A percentile compares a stretch with the other conserved stretches of the same genome.
phyloP scores from a whole-genome alignment of 306 rosid species.

The Cucumis hystrix region DNA sequence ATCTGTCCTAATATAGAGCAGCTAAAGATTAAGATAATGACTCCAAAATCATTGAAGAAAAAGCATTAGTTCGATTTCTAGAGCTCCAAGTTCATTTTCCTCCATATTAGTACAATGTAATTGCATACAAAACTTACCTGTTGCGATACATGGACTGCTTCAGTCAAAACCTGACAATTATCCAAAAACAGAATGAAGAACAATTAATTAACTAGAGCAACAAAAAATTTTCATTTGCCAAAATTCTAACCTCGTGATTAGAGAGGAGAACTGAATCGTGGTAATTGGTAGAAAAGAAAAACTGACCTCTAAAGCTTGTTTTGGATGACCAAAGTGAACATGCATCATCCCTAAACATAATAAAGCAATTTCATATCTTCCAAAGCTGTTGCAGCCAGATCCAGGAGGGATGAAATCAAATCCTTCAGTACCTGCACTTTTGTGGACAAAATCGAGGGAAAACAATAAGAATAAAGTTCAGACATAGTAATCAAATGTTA shows the following conservation, averaged over 20 bases:
- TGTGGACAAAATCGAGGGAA: constrained; percentile 27
- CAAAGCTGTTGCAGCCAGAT: constrained; percentile 44
- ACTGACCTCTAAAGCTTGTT: constrained; percentile 82
- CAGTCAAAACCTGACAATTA: constrained; percentile 67
- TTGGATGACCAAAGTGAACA: constrained; percentile 89
- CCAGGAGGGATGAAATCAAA: constrained; percentile 61
- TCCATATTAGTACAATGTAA: neutral
- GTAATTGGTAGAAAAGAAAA: constrained; percentile 4
- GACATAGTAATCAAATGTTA: neutral
- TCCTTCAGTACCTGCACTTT: constrained; percentile 99
- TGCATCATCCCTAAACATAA: constrained; percentile 95
- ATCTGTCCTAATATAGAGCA: neutral
- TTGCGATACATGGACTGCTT: constrained; percentile 87
- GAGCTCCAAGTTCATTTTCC: neutral
- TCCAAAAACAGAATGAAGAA: constrained; percentile 7
- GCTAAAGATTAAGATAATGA: neutral
- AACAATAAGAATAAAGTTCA: neutral
- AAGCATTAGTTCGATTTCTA: neutral
- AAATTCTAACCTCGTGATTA: neutral
- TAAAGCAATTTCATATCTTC: constrained; percentile 80
- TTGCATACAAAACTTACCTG: constrained; percentile 39
- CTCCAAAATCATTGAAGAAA: neutral
- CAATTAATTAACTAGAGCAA: neutral
- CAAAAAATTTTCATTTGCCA: neutral
- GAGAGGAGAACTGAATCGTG: neutral